Evolutionary conservation across 2,329 filamentous ascomycete species (phyloP), one percentile per base, ranked within the genome.

Genomic region (Penicillium sp.): DNA sequence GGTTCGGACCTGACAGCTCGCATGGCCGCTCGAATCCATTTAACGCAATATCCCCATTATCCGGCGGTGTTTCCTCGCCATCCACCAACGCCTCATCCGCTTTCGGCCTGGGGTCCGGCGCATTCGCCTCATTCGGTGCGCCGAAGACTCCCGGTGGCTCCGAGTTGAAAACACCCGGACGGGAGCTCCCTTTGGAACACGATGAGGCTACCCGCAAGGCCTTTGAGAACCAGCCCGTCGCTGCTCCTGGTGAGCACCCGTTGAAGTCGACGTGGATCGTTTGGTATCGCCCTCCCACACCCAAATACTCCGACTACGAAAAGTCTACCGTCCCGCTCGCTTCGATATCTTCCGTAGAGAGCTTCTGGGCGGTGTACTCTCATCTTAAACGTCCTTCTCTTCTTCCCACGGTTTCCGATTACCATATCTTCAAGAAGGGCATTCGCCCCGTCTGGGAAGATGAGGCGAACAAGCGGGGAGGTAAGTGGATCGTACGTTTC

Each of bases 371-470:
- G 46, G 86, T 96, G 37, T 97, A 96, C 72, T 81, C 84, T 53
- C 92, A 97, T 74, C 82, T 99, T 46, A 96, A 95, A 78, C 86
- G 89, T 29, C 94, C 95, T 2, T 97, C 92, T 35, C 80, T 83
- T 34, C 81, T 99, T 56, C 93, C 93, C 7, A 87, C 93, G 5
- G 93, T 97, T 31, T 97, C 92, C 24, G 94, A 99, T 76, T 99
- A 97, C 72, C 94, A 99, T 73, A 88, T 99, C 58, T 99, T 99
- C 81, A 96, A 94, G 76, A 92, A 94, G 71, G 93, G 92, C 53
- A 92, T 99, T 59, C 87, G 94, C 58, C 94, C 94, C 22, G 94
- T 99, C 66, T 99, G 94, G 94, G 94, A 99, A 75, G 94, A 99
- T 66, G 92, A 96, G 45, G 91, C 95, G 72, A 99, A 99, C 78